Conservation (phyloP, 371 early-diverging fungal genomes). For the Mucor piriformis region DNA sequence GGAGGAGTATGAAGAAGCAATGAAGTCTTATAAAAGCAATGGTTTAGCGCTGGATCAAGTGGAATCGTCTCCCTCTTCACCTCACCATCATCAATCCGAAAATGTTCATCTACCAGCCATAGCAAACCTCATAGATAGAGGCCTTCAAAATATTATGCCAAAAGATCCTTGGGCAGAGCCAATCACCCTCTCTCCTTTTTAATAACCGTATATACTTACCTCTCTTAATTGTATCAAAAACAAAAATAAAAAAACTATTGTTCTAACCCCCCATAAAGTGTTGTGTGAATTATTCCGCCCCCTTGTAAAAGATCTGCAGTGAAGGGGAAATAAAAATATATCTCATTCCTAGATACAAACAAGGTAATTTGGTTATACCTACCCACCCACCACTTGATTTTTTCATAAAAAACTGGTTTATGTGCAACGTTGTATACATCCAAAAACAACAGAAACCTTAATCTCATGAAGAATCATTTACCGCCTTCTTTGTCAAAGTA, state of each 20-base stretch:
- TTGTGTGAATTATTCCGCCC: no score
- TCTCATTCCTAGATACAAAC: no score
- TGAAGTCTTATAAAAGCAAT: slow-evolving; percentile 42
- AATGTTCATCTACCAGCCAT: neutral
- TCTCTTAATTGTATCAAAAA: neutral
- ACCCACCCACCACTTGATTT: no score
- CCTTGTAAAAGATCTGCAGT: no score
- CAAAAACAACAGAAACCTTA: no score
- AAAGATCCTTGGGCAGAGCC: neutral
- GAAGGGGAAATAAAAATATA: no score
- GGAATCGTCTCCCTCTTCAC: slow-evolving; percentile 4
- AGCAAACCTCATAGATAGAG: neutral
- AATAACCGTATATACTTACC: neutral
- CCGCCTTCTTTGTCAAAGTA: no score
- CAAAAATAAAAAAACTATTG: neutral
- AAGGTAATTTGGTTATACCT: no score
- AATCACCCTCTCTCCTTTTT: neutral
- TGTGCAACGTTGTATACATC: no score
- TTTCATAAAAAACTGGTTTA: no score
- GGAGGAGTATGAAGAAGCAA: slow-evolving; percentile 55
- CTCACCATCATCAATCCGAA: neutral
- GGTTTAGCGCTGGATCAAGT: neutral
- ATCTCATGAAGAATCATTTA: no score
- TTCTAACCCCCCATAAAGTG: no score
- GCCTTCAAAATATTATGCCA: slow-evolving; percentile 1